Base-by-base conservation (phyloP, 163 green algal genomes). In the Coccomyxa subellipsoidea region DNA sequence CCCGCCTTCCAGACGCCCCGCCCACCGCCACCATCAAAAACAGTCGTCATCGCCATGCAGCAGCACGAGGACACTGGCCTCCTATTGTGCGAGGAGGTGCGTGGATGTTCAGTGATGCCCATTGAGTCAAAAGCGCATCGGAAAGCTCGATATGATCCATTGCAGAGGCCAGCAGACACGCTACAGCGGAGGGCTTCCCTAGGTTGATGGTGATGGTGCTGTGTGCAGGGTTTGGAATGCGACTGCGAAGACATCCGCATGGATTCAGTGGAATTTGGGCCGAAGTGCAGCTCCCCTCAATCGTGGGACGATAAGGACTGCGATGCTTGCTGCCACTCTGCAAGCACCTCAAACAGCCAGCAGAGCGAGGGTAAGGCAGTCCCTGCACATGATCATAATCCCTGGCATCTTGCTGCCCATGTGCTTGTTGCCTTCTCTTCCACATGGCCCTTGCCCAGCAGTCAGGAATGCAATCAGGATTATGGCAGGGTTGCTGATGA, bases 291-390 rank as follows among this genome's bases (percentile, higher is more conserved):
- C 70, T 77, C 70, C 27, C 34, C 34, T 15, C 70, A 9, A n/a
- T 38, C 27, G 1, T 77, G 18, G 18, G 70, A 77, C 10, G 34
- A 1, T 23, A 0, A 10, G 7, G 25, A 34, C 7, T 7, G 40
- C 0, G 32, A 77, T 9, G 7, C 27, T 31, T 9, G 1, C 4
- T 38, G 32, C 32, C 27, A 12, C 29, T 73, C 66, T 73, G 66
- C 66, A 10, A 73, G 66, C 66, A 73, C 66, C n/a, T 73, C 66
- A n/a, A 23, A 73, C 66, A 73, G 66, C 7, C 66, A 73, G 70
- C 70, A 40, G 31, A 77, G 70, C 25, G 32, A 47, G 5, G 70
- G 32, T 77, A 32, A 35, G 1, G 0, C n/a, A 35, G n/a, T n/a
- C 66, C 29, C 4, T 73, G 1, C 66, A 35, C 66, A 37, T 34